These are phyloP conservation scores for Lipomyces oligophaga DNA, from an alignment of 805 yeast genomes.

Conservation along the genomic window DNA sequence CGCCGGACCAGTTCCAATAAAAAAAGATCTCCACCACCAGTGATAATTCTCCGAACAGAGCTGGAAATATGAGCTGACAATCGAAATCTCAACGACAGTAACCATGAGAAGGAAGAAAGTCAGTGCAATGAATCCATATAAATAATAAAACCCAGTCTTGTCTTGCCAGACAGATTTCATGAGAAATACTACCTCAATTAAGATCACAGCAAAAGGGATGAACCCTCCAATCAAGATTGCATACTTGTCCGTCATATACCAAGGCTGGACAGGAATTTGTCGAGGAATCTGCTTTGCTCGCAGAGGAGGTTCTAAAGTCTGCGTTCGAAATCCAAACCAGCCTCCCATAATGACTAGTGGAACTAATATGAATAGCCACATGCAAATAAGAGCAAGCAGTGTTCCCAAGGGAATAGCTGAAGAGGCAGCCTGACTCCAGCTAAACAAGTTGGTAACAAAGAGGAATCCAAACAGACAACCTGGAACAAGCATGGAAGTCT, in stretches of 20 bases:
- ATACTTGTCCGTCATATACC: conserved; percentile 19
- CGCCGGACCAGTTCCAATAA: conserved; percentile 67
- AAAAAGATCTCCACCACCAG: conserved; percentile 85
- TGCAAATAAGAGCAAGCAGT: conserved; percentile 52
- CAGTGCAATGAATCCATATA: conserved; percentile 70
- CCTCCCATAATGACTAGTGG: conserved; percentile 73
- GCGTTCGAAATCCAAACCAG: conserved; percentile 41
- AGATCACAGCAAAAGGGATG: conserved; percentile 75
- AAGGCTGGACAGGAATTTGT: conserved; percentile 34
- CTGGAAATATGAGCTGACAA: conserved; percentile 63
- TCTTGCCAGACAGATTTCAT: conserved; percentile 78
- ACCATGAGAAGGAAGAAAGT: conserved; percentile 57
- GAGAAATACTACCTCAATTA: conserved; percentile 68
- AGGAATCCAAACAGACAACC: conserved; percentile 47
- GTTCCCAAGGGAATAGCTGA: conserved; percentile 77
- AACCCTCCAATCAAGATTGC: conserved; percentile 53
- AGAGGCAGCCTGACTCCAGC: conserved; percentile 74
- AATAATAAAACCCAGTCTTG: conserved; percentile 70
- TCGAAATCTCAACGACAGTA: conserved; percentile 66
- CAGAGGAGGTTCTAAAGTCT: conserved; percentile 29
- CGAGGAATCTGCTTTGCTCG: conserved; percentile 36
- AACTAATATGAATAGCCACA: conserved; percentile 63
- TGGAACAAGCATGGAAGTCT: conserved; percentile 35
- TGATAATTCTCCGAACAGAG: conserved; percentile 52
- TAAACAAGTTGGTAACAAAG: conserved; percentile 58